Conservation (phyloP, 768 basidiomycete genomes). For the Infundibulicybe gibba region DNA sequence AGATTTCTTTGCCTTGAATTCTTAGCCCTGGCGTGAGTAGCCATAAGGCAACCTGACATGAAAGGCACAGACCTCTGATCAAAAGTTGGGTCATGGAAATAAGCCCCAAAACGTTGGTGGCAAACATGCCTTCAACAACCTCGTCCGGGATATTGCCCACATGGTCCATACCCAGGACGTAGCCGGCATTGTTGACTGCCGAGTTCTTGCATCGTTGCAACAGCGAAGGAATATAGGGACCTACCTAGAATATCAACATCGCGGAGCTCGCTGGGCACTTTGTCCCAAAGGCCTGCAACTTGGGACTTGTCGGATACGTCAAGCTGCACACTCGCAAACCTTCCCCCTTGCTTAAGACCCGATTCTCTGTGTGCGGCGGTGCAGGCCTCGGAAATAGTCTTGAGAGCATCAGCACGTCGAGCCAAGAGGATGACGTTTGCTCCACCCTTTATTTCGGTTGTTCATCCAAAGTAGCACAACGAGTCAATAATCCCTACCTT, state of each 20-base stretch:
- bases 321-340: slow-evolving; percentile 65
- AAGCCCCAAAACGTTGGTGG: slow-evolving; percentile 80
- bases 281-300: slow-evolving; percentile 65
- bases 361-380: slow-evolving; percentile 67
- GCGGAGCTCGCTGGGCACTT: slow-evolving; percentile 66
- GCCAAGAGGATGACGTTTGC: slow-evolving; percentile 86
- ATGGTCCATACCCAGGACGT: slow-evolving; percentile 82
- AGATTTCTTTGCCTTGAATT: slow-evolving; percentile 72
- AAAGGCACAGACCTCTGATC: slow-evolving; percentile 41
- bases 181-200: slow-evolving; percentile 72
- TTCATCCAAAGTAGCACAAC: too few species aligned
- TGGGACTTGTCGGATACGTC: slow-evolving; percentile 80
- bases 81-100: slow-evolving; percentile 80
- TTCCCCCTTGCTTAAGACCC: slow-evolving; percentile 72
- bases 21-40: slow-evolving; percentile 29
- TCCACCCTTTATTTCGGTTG: slow-evolving; percentile 56
- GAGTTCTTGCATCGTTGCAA: not conserved
- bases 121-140: slow-evolving; percentile 83
- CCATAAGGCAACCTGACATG: too few species aligned
- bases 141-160: slow-evolving; percentile 77
- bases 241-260: slow-evolving; percentile 82
- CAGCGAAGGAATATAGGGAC: slow-evolving; percentile 10
- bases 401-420: slow-evolving; percentile 69
- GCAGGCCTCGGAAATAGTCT: slow-evolving; percentile 67
- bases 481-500: too few species aligned